These are phyloP conservation scores for Sclerotinia borealis DNA, from an alignment of 2,329 filamentous ascomycete genomes.

Conservation along the genomic window DNA sequence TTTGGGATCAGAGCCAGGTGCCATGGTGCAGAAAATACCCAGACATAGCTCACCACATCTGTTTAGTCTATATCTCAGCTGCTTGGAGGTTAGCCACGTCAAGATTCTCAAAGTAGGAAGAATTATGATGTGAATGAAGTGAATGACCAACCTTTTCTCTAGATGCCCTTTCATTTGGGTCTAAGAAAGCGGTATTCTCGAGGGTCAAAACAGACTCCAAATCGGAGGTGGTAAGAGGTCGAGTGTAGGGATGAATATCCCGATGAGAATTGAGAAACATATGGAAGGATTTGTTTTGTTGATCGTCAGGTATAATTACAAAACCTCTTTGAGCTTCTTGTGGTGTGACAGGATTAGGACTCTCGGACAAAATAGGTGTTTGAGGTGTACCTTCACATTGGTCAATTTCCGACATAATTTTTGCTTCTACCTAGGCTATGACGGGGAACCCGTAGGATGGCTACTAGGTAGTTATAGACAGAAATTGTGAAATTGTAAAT, in stretches of 20 bases:
- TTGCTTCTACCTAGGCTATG: background rate
- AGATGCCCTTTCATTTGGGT: slow-evolving; percentile 44
- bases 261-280: slow-evolving; percentile 34
- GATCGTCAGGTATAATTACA: slow-evolving; percentile 22
- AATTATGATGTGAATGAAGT: background rate
- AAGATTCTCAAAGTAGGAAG: slow-evolving; percentile 5
- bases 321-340: slow-evolving; percentile 17
- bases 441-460: background rate
- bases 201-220: slow-evolving; percentile 52
- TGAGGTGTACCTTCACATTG: slow-evolving; percentile 8
- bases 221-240: slow-evolving; percentile 62
- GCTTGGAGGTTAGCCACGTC: slow-evolving; percentile 33
- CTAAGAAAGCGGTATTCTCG: slow-evolving; percentile 48
- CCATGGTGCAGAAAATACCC: slow-evolving; percentile 69
- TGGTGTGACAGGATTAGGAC: slow-evolving; percentile 14
- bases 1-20: slow-evolving; percentile 42
- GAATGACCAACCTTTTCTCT: slow-evolving; percentile 45
- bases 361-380: slow-evolving; percentile 18
- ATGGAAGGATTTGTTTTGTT: slow-evolving; percentile 19
- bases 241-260: slow-evolving; percentile 65
- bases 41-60: slow-evolving; percentile 71
- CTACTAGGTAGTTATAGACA: background rate
- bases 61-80: slow-evolving; percentile 69
- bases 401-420: slow-evolving; percentile 9
- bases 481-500: background rate